phyloP scores from a whole-genome alignment of 306 rosid genomes.

The Cucurbita argyrosperma region DNA sequence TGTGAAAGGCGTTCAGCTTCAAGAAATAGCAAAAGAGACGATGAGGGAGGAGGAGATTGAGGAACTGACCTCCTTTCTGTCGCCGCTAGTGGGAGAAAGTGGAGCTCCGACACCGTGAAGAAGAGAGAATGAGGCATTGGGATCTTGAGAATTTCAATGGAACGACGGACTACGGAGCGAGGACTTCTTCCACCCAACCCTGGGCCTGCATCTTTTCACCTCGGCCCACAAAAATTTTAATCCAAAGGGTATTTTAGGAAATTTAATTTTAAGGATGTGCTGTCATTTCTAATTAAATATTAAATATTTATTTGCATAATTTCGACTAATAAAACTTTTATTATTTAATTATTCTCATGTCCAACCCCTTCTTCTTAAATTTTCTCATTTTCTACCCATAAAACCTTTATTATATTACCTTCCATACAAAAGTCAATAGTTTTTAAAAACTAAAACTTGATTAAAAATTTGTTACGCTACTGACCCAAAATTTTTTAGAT shows the following conservation, averaged over 20 bases:
- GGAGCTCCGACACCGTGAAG: background rate
- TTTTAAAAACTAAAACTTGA: too few species aligned
- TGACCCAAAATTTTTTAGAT: background rate
- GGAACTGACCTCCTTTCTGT: background rate
- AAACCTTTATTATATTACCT: too few species aligned
- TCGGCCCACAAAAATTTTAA: background rate
- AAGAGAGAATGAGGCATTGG: background rate
- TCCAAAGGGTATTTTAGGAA: too few species aligned
- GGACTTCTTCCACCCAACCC: background rate
- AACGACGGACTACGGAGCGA: background rate
- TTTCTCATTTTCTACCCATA: too few species aligned
- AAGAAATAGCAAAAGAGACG: background rate
- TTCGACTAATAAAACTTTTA: too few species aligned
- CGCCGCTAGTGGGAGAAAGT: background rate
- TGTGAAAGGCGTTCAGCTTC: background rate
- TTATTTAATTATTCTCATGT: too few species aligned
- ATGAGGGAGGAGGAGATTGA: background rate
- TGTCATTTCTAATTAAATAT: too few species aligned
- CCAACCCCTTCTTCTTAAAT: too few species aligned
- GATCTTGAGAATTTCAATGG: constrained; percentile 2
- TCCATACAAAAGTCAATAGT: too few species aligned
- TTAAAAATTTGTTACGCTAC: too few species aligned
- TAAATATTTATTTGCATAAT: too few species aligned
- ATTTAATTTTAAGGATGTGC: too few species aligned
- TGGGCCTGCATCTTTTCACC: background rate